Evolutionary conservation across 148 eudicot genomes (phyloP), one percentile per base, ranked within the genome.

Genomic region (Rhododendron ovatum): DNA sequence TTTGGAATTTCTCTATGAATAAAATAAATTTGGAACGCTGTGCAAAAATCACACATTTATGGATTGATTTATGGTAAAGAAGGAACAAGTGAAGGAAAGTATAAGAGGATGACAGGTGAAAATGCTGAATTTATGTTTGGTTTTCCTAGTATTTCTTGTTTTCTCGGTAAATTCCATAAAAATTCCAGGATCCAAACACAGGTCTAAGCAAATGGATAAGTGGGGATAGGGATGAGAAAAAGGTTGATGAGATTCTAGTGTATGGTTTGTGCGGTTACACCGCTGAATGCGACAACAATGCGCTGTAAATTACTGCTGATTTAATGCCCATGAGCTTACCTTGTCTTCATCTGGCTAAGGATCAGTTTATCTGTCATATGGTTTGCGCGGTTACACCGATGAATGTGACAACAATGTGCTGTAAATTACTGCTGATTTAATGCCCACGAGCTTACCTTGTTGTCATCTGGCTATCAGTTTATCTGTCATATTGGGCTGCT

Each of bases 201-300:
- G 30, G 28, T 63, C 13, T 22, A 63, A 69, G 67, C 6, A 37
- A 85, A 26, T 78, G 43, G 35, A 80, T 86, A 24, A 78, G 59
- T 13, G 28, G 26, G 53, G 65, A 28, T 33, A 47, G 65, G 84
- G 35, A 18, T 24, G 84, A 81, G 50, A 37, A 37, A 39, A 41
- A 71, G 67, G 87, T 82, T 26, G 30, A 73, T 55, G 84, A n/a
- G 22, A 74, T n/a, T 86, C n/a, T 82, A 18, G 59, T 82, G 59
- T 15, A 14, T 43, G 4, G 61, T 86, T 45, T 55, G 74, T n/a
- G 45, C 41, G 77, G 80, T 74, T 59, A 75, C 69, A 26, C 8
- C 74, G 5, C 13, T 69, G 87, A 75, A 53, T 71, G 81, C 5
- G 24, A 26, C 28, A 13, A 39, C 33, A 51, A 14, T 74, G 39